A percentile compares a stretch with the other conserved stretches of the same genome.
phyloP scores from a whole-genome alignment of 1,139 yeast genomes.

The Candida tetrigidarum region DNA sequence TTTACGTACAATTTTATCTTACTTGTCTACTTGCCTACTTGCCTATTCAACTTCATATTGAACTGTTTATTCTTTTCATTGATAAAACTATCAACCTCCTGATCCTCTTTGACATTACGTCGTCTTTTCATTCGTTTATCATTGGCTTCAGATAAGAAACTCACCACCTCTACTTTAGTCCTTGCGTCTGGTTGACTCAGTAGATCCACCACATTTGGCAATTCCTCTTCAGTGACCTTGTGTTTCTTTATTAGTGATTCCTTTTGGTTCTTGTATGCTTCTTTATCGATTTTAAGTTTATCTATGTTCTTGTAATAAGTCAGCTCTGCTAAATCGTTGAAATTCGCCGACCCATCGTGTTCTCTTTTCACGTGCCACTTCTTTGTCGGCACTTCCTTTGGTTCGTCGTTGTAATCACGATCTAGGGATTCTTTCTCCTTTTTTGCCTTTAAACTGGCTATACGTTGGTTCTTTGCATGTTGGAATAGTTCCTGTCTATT shows the following conservation, averaged over 20 bases:
- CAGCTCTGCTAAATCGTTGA: conserved; percentile 55
- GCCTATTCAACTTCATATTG: conserved; percentile 70
- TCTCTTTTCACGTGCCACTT: conserved; percentile 21
- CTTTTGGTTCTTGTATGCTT: conserved; percentile 35
- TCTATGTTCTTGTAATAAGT: conserved; percentile 54
- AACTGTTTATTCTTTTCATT: conserved; percentile 82
- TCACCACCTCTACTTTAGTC: conserved; percentile 32
- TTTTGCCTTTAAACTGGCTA: conserved; percentile 9
- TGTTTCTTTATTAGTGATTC: conserved; percentile 12
- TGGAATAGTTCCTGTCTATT: conserved; percentile 25
- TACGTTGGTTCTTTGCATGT: conserved; percentile 13
- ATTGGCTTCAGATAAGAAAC: conserved; percentile 40
- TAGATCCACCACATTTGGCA: conserved; percentile 11
- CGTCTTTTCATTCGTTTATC: conserved; percentile 28
- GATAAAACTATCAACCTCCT: conserved; percentile 47
- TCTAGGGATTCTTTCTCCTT: conserved; percentile 4
- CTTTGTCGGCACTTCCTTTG: conserved; percentile 22
- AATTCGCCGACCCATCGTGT: conserved; percentile 39
- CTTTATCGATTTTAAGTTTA: conserved; percentile 43
- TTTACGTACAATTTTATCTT: not conserved
- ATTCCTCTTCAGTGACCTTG: conserved; percentile 3
- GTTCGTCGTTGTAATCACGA: conserved; percentile 8
- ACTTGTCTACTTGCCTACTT: conserved; percentile 31
- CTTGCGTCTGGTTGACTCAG: conserved; percentile 23
- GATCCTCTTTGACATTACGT: conserved; percentile 33